Conservation (phyloP, 208 protist species). For the Leishmania braziliensis region DNA sequence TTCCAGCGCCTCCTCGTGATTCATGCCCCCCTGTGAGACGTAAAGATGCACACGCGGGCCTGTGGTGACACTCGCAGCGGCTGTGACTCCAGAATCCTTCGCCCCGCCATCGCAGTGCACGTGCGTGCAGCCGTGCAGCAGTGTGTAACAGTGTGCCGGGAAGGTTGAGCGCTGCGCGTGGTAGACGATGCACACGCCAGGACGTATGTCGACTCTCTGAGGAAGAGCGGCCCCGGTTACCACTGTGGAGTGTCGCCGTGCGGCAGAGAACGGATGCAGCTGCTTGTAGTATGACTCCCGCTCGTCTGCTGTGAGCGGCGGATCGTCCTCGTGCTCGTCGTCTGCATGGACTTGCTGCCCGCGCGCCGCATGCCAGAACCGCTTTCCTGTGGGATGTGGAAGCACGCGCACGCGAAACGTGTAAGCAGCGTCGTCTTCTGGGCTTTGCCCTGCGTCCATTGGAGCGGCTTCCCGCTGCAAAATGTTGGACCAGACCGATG, state of each 20-base stretch:
- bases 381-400: constrained; percentile 16
- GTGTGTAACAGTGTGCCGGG: constrained; percentile 29
- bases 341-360: not conserved
- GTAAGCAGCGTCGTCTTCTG: not conserved
- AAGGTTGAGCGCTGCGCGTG: constrained; percentile 22
- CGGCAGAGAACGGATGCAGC: constrained; percentile 21
- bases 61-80: not conserved
- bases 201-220: constrained; percentile 19
- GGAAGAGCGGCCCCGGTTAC: not conserved
- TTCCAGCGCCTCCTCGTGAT: constrained; percentile 17
- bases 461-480: not conserved
- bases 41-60: constrained; percentile 21
- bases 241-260: not conserved
- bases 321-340: not conserved
- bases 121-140: constrained; percentile 22
- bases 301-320: not conserved
- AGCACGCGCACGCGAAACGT: constrained; percentile 26
- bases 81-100: not conserved
- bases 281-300: constrained; percentile 13
- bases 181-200: constrained; percentile 30
- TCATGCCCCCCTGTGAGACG: constrained; percentile 21
- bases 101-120: constrained; percentile 1
- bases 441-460: not conserved
- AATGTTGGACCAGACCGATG: constrained; percentile 2
- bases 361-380: constrained; percentile 1